These are phyloP conservation scores for Kalmanozyma brasiliensis DNA, from an alignment of 1,284 basidiomycete genomes.

Conservation along the genomic window DNA sequence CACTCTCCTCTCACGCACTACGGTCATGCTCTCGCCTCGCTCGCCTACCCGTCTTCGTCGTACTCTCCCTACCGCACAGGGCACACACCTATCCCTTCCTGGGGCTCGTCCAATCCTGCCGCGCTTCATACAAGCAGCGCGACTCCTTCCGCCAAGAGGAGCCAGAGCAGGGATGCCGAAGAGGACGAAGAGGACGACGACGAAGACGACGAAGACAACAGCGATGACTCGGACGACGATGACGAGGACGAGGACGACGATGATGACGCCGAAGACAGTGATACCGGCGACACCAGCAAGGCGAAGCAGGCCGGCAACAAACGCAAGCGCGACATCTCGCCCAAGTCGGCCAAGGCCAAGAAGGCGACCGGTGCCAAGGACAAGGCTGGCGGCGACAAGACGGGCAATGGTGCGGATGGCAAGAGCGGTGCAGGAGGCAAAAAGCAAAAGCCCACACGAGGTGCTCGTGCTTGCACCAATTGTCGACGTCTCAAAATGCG, in stretches of 20 bases:
- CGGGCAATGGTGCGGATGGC: constrained; percentile 4
- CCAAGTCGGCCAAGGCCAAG: constrained; percentile 26
- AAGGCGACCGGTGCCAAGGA: constrained; percentile 16
- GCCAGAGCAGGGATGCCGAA: constrained; percentile 22
- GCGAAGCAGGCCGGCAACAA: constrained; percentile 29
- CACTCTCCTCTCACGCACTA: constrained; percentile 42
- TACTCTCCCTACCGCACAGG: constrained; percentile 33
- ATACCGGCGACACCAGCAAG: constrained; percentile 24
- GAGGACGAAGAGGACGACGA: constrained; percentile 35
- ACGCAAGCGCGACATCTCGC: constrained; percentile 41
- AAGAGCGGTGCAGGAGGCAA: constrained; percentile 32
- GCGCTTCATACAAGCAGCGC: constrained; percentile 26
- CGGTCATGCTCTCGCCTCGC: constrained; percentile 46
- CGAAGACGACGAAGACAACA: constrained; percentile 38
- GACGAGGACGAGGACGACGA: constrained; percentile 29
- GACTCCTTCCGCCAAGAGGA: constrained; percentile 27
- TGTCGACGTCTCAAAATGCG: constrained; percentile 98
- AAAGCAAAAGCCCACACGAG: constrained; percentile 66
- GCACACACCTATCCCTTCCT: constrained; percentile 20
- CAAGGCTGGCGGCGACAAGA: constrained; percentile 15
- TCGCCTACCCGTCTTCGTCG: constrained; percentile 43
- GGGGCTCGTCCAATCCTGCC: constrained; percentile 35
- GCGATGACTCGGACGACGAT: constrained; percentile 39
- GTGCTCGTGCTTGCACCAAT: constrained; percentile 84
- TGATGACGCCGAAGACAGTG: constrained; percentile 23